Base-by-base conservation (phyloP, 345 rosid genomes). In the Brassica juncea region DNA sequence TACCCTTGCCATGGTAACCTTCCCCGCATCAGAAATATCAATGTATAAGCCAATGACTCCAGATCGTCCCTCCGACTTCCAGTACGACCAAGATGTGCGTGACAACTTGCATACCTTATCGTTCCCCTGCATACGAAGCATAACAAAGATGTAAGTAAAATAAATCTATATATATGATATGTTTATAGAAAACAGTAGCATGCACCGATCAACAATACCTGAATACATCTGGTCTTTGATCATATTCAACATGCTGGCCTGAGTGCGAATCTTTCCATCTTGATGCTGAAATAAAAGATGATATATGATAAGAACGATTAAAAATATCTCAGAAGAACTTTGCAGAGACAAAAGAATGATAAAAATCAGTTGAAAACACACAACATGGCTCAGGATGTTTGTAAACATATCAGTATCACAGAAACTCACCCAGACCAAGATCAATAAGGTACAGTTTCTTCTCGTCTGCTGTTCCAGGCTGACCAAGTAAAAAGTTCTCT, bases 1-100 rank as follows among this genome's bases (percentile, higher is more conserved):
- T 87, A 94, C 23, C 97, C 98, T 83, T 94, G 98, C 97, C 97
- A 94, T 12, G 98, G 97, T 83, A 94, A 86, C 78, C 97, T 88
- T 73, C 98, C 97, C 68, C 85, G 91, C 71, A 94, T 84, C 63
- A 94, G 93, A 85, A 94, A 94, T 81, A 94, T 89, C 71, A 94
- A 82, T 8, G 98, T 94, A 82, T 94, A 94, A 10, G 97, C 97
- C 84, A 94, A 89, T 32, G 98, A 94, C 87, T 94, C 97, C 16
- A 94, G 90, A 84, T 94, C 98, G 79, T 94, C 98, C 71, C 98
- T 88, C 44, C 97, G 87, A 81, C 97, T 94, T 74, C 94, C 91
- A 32, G 94, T 89, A 47, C 97, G 89, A 77, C 98, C 98, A 80
- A 92, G 86, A 87, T 94, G 98, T 47, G 97, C 98, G 85, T 94